A percentile compares a stretch with the other conserved stretches of the same genome.
phyloP scores from a whole-genome alignment of 495 filamentous ascomycete species.

The Parathielavia hyrcaniae region DNA sequence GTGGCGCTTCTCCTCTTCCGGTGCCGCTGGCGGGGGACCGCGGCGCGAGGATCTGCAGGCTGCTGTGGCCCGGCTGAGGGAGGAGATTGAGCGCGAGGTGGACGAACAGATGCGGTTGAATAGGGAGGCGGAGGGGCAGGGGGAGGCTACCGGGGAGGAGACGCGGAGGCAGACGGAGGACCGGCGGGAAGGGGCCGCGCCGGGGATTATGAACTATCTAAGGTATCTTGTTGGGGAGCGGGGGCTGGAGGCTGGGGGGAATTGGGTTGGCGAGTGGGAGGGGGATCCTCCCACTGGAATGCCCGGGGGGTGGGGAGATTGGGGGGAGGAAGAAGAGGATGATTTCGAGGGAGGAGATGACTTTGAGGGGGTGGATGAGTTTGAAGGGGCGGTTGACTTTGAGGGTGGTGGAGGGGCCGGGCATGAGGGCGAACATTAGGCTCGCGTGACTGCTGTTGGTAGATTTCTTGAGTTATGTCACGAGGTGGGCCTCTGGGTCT shows the following conservation, averaged over 20 bases:
- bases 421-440: neutral
- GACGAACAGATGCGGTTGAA: neutral
- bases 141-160: neutral
- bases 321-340: conserved; percentile 12
- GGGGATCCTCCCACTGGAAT: neutral
- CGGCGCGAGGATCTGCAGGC: neutral
- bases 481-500: neutral
- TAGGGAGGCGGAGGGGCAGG: neutral
- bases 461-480: neutral
- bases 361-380: conserved; percentile 20
- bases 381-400: conserved; percentile 6
- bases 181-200: neutral
- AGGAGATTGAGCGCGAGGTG: neutral
- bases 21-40: neutral
- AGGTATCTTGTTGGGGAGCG: neutral
- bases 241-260: neutral
- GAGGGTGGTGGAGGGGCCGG: neutral
- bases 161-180: neutral
- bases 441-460: neutral
- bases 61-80: neutral
- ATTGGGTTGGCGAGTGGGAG: conserved; percentile 3
- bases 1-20: too few relatives aligned
- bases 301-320: conserved; percentile 13
- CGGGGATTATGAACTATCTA: conserved; percentile 5
- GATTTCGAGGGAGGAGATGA: conserved; percentile 10